Conservation (phyloP, 176 grass and related monocot genomes). For the Ensete ventricosum region DNA sequence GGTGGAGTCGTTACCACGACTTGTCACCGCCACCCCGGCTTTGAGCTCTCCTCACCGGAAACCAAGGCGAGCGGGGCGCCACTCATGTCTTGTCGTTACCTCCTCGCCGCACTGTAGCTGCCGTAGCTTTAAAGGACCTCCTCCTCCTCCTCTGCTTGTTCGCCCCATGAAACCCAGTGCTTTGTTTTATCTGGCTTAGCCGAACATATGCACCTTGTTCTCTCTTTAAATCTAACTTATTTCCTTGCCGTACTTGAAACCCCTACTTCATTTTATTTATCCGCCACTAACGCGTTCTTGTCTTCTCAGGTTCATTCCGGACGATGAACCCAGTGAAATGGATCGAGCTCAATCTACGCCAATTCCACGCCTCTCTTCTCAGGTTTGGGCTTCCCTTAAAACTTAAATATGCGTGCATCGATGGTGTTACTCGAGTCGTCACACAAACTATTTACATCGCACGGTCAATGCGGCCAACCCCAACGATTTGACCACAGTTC, state of each 20-base stretch:
- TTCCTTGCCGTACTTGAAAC: too few species aligned
- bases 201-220: not conserved
- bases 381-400: not conserved
- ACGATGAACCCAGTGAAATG: too few species aligned
- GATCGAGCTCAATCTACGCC: too few species aligned
- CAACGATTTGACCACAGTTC: slow-evolving; percentile 12
- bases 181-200: too few species aligned
- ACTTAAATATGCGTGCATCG: too few species aligned
- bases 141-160: not conserved
- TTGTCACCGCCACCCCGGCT: not conserved
- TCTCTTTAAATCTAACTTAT: too few species aligned
- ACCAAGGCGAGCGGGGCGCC: slow-evolving; percentile 3
- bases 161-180: not conserved
- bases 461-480: not conserved
- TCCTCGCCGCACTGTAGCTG: not conserved
- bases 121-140: slow-evolving; percentile 3
- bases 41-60: not conserved
- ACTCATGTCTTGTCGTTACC: not conserved
- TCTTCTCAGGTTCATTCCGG: too few species aligned
- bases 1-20: not conserved
- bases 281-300: too few species aligned
- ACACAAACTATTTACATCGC: not conserved
- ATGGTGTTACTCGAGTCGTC: too few species aligned
- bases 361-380: too few species aligned
- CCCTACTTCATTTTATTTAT: too few species aligned